Conservation (phyloP, 2,329 filamentous ascomycete species). For the Aspergillus terreus region DNA sequence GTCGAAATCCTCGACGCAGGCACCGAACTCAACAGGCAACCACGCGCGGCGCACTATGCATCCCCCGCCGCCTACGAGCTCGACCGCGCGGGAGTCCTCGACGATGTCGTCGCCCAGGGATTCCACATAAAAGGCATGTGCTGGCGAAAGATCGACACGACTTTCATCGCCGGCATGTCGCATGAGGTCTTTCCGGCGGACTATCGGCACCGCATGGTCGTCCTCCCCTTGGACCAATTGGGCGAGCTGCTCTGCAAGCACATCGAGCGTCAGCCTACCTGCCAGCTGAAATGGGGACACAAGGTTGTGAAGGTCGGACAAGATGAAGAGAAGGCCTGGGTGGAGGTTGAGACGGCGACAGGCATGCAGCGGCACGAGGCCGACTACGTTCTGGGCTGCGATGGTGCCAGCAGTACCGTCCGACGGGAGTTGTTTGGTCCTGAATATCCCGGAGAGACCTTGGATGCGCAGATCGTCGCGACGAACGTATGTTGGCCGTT, state of each 20-base stretch:
- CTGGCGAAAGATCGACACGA: constrained; percentile 43
- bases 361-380: constrained; percentile 24
- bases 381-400: constrained; percentile 57
- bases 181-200: constrained; percentile 20
- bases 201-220: constrained; percentile 38
- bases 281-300: constrained; percentile 45
- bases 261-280: constrained; percentile 29
- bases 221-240: constrained; percentile 44
- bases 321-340: constrained; percentile 44
- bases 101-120: constrained; percentile 45
- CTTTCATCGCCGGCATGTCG: constrained; percentile 30
- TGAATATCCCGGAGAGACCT: constrained; percentile 58
- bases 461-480: constrained; percentile 59
- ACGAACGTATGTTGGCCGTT: constrained; percentile 50
- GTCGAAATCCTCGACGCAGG: constrained; percentile 51
- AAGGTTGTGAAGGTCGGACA: constrained; percentile 48
- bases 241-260: constrained; percentile 41
- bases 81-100: constrained; percentile 56
- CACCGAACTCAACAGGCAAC: constrained; percentile 54
- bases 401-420: constrained; percentile 44
- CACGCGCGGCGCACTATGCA: constrained; percentile 61
- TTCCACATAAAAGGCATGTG: constrained; percentile 42
- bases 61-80: constrained; percentile 57
- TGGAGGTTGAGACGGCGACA: constrained; percentile 20
- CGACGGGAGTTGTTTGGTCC: constrained; percentile 49